Percentiles rank a stretch among this genome's conserved stretches.
These are phyloP conservation scores for Chrysosphaeria jannelii DNA, from an alignment of 2,329 filamentous ascomycete genomes.

Conservation along the genomic window DNA sequence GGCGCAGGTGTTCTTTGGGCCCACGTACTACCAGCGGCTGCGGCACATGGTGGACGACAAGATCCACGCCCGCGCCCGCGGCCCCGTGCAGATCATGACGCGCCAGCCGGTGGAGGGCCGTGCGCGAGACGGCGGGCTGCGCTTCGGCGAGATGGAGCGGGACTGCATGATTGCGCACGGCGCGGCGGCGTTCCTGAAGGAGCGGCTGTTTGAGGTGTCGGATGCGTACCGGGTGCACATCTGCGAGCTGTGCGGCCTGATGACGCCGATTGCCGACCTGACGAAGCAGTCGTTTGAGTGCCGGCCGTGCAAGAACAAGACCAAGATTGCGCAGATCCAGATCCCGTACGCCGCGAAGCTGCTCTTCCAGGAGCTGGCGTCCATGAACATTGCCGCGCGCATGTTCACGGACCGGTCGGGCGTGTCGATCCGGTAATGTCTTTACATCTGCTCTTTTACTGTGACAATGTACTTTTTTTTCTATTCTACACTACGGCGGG, in stretches of 20 bases:
- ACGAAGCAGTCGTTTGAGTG: conserved; percentile 93
- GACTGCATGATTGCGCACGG: conserved; percentile 99
- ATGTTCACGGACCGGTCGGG: conserved; percentile 81
- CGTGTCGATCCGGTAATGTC: conserved; percentile 30
- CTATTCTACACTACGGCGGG: conserved; percentile 16
- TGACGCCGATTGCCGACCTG: conserved; percentile 96
- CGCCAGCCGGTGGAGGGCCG: conserved; percentile 94
- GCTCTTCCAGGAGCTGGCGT: conserved; percentile 88
- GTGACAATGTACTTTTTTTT: background rate
- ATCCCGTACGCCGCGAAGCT: conserved; percentile 95
- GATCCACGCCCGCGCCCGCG: conserved; percentile 94
- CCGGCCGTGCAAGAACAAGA: conserved; percentile 96
- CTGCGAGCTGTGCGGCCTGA: conserved; percentile 93
- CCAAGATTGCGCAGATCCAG: conserved; percentile 88
- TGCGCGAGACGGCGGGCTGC: conserved; percentile 86
- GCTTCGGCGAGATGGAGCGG: conserved; percentile 99
- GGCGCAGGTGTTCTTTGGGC: conserved; percentile 85
- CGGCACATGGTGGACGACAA: conserved; percentile 99
- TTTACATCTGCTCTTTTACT: background rate
- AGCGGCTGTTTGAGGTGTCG: conserved; percentile 86
- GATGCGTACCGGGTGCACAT: conserved; percentile 96
- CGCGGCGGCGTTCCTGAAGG: conserved; percentile 86
- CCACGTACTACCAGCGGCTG: conserved; percentile 94
- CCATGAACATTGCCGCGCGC: conserved; percentile 93
- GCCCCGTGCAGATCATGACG: conserved; percentile 89